Conservation (phyloP, 139 green algal genomes). For the Closterium sp. region DNA sequence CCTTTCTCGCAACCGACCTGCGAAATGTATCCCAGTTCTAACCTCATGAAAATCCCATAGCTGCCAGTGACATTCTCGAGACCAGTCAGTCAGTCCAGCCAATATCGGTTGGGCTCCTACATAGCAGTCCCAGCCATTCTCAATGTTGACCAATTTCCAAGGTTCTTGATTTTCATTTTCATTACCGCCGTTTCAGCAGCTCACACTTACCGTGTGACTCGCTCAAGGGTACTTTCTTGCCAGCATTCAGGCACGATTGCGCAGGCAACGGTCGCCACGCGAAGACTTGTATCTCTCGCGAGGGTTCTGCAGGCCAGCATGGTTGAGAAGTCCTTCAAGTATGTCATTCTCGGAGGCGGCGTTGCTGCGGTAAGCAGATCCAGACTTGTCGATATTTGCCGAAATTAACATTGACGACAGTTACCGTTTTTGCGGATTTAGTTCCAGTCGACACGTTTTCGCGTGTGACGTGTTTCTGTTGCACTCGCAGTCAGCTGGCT, state of each 20-base stretch:
- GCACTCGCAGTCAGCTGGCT: too few relatives aligned
- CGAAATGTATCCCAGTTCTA: neutral
- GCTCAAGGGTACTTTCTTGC: neutral
- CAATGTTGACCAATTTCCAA: neutral
- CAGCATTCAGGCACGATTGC: neutral
- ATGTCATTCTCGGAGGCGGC: slow-evolving; percentile 42
- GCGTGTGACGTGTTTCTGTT: too few relatives aligned
- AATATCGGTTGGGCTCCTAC: neutral
- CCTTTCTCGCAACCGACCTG: neutral
- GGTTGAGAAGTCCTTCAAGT: slow-evolving; percentile 41
- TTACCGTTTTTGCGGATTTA: neutral
- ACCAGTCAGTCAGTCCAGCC: too few relatives aligned
- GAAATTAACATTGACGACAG: neutral
- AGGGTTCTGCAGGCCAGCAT: neutral
- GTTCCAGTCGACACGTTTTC: neutral
- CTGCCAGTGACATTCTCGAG: too few relatives aligned
- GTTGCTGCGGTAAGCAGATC: slow-evolving; percentile 28
- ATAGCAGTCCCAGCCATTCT: neutral
- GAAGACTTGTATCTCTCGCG: neutral
- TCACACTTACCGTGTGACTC: too few relatives aligned
- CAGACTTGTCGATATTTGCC: neutral
- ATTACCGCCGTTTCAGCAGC: neutral
- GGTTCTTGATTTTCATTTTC: neutral
- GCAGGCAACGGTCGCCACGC: neutral
- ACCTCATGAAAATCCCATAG: neutral